These are phyloP conservation scores for Passalora sequoiae DNA, from an alignment of 2,329 filamentous ascomycete species.

Conservation along the genomic window DNA sequence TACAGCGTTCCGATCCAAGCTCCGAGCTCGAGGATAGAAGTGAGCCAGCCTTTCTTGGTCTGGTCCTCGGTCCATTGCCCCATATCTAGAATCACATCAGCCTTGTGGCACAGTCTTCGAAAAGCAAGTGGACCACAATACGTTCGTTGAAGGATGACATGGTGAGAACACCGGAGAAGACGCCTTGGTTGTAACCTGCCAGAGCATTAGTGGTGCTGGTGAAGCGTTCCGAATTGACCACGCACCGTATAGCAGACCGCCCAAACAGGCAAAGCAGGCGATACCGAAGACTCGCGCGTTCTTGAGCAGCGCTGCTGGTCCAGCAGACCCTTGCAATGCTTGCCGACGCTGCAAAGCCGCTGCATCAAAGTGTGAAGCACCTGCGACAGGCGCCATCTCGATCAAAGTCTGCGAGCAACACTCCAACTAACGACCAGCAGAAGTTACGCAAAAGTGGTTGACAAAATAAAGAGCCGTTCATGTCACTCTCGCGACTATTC, in stretches of 20 bases:
- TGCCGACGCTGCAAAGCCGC: constrained; percentile 40
- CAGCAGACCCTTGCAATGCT: constrained; percentile 38
- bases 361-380: constrained; percentile 35
- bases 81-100: constrained; percentile 35
- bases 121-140: constrained; percentile 19
- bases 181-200: constrained; percentile 70
- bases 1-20: constrained; percentile 70
- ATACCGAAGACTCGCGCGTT: constrained; percentile 53
- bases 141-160: constrained; percentile 45
- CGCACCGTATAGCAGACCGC: constrained; percentile 57
- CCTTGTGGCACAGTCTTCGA: not conserved
- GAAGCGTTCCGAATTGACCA: not conserved
- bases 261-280: constrained; percentile 50
- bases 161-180: constrained; percentile 64
- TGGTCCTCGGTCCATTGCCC: constrained; percentile 34
- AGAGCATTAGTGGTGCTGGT: too few species aligned
- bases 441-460: not conserved
- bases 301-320: constrained; percentile 47
- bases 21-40: constrained; percentile 67
- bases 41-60: constrained; percentile 46
- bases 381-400: constrained; percentile 37
- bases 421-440: not conserved
- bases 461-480: not conserved
- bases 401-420: not conserved
- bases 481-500: too few species aligned